Base-by-base conservation (phyloP, 306 rosid genomes). In the Rosa chinensis region DNA sequence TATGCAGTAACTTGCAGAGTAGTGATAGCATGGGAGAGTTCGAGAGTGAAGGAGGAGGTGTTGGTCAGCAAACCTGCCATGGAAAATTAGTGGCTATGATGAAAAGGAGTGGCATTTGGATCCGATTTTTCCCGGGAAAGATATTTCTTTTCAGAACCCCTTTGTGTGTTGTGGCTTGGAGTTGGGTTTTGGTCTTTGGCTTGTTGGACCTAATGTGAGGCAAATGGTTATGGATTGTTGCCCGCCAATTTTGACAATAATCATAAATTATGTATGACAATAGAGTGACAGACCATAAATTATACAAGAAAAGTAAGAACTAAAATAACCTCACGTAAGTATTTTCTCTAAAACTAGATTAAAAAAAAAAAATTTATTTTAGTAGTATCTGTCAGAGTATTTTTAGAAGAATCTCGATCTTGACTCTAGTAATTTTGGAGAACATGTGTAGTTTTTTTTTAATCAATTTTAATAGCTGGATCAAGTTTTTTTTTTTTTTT, bases 21-120 rank as follows among this genome's bases (percentile, higher is more conserved):
- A 10, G 59, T 47, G 59, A 53, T 49, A 42, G 45, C n/a, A 32
- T 42, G 32, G 56, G 77, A 47, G 74, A 25, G 44, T 37, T 8
- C 16, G 50, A 43, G 73, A 68, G 50, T 43, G 21, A 56, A 50
- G 48, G 66, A 1, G 50, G 56, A 10, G 48, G 18, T 35, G 80
- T 66, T 64, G 50, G 72, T 50, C 20, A 35, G 63, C 70, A 49
- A 32, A 47, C 28, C 55, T 50, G 76, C 70, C 83, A 74, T 20
- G 66, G 78, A 85, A 74, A 85, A 78, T 61, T 45, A 74, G 83
- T 85, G 85, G 88, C 16, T 63, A 39, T 16, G 50, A 69, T 32
- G 53, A 43, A 63, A 39, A 3, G 72, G 72, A 37, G 0, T 39
- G 35, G 6, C 40, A 11, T 13, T 49, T 23, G 62, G 66, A 61